Conservation (phyloP, 2,329 filamentous ascomycete genomes). For the Botrytis squamosa region DNA sequence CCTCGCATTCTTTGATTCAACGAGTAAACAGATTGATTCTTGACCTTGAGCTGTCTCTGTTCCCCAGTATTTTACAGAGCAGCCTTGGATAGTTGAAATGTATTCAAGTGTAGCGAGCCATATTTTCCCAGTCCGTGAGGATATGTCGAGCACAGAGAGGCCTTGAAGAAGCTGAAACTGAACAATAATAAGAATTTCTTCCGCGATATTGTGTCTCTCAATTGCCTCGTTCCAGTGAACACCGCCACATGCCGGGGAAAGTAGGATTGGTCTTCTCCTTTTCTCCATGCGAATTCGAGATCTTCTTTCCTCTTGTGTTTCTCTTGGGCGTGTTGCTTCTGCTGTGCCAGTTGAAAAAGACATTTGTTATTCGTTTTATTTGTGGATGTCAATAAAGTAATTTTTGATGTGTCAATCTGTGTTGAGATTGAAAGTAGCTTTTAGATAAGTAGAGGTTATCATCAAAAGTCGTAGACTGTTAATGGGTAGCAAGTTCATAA, state of each 20-base stretch:
- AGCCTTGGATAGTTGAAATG: not conserved
- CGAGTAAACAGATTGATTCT: not conserved
- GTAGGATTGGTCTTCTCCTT: not conserved
- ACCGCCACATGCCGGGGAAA: not conserved
- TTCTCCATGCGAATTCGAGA: not conserved
- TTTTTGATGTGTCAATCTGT: not conserved
- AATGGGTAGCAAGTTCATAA: not conserved
- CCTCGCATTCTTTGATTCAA: not conserved
- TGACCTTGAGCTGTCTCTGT: not conserved
- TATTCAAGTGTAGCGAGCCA: not conserved
- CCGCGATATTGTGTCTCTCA: not conserved
- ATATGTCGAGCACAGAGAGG: not conserved
- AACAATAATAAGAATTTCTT: not conserved
- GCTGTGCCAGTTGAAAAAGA: not conserved
- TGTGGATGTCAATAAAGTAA: not conserved
- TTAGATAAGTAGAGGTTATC: too few species aligned
- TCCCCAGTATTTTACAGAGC: not conserved
- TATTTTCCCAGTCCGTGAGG: not conserved
- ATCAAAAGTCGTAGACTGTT: not conserved
- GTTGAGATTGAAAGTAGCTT: too few species aligned
- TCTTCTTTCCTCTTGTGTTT: not conserved
- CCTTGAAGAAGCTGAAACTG: not conserved
- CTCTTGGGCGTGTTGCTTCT: not conserved
- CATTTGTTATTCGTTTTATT: not conserved
- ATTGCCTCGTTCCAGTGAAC: not conserved